Conservation (phyloP, 2,329 filamentous ascomycete species). For the Fusarium citri region DNA sequence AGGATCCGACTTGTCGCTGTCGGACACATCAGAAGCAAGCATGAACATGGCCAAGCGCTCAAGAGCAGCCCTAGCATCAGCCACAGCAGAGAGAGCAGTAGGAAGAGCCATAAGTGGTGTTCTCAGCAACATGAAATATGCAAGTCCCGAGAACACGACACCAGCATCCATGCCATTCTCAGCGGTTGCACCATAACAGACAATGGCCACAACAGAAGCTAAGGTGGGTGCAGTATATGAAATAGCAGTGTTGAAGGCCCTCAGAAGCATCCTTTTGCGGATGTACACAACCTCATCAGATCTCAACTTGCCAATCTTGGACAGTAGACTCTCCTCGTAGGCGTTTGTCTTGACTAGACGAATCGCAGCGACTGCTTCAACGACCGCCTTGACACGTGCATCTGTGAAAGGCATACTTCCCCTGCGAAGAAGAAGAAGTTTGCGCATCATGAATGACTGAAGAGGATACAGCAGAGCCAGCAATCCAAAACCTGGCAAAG, state of each 20-base stretch:
- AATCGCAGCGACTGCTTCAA: conserved; percentile 21
- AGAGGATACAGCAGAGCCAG: conserved; percentile 23
- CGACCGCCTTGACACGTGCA: conserved; percentile 19
- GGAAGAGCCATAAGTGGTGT: conserved; percentile 18
- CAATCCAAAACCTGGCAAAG: conserved; percentile 17
- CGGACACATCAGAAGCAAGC: conserved; percentile 8
- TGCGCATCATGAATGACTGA: conserved; percentile 28
- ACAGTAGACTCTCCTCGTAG: conserved; percentile 23
- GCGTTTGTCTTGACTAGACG: conserved; percentile 28
- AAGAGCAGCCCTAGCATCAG: conserved; percentile 21
- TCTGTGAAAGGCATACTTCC: conserved; percentile 28
- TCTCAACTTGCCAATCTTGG: conserved; percentile 25
- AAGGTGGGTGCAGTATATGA: conserved; percentile 23
- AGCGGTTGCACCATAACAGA: conserved; percentile 26
- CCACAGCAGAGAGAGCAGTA: conserved; percentile 20
- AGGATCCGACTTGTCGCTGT: accelerated
- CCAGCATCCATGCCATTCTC: conserved; percentile 23
- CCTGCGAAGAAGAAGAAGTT: conserved; percentile 15
- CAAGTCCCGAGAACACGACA: conserved; percentile 20
- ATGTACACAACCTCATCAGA: conserved; percentile 22
- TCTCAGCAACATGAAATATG: conserved; percentile 16
- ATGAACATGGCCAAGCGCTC: conserved; percentile 14
- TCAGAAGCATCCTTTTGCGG: conserved; percentile 32
- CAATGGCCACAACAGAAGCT: conserved; percentile 23
- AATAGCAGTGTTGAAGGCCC: conserved; percentile 22